Percentiles rank a stretch among this genome's conserved stretches.
Evolutionary conservation across 257 asterid species (phyloP).

Genomic region (Cordia subcordata): DNA sequence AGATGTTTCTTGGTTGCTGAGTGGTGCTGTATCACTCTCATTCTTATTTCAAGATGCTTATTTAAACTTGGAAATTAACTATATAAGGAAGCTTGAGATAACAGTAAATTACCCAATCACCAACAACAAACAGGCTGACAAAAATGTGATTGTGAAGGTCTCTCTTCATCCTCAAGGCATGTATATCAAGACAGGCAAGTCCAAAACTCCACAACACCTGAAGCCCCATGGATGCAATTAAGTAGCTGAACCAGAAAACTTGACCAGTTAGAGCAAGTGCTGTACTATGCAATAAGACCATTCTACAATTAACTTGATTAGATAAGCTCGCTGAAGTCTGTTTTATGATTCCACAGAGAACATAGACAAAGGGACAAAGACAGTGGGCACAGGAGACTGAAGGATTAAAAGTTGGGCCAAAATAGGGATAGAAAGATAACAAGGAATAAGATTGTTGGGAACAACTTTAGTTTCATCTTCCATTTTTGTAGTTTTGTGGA

Average conservation of each 20-base stretch:
- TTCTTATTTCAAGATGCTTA: neutral
- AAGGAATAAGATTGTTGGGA: too few relatives aligned
- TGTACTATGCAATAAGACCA: neutral
- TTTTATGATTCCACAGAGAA: too few relatives aligned
- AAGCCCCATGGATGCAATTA: constrained; percentile 95
- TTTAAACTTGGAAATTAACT: neutral
- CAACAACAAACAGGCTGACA: constrained; percentile 72
- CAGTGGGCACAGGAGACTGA: too few relatives aligned
- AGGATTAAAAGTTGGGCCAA: too few relatives aligned
- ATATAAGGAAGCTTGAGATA: constrained; percentile 14
- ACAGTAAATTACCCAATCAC: constrained; percentile 74
- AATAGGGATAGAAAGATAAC: too few relatives aligned
- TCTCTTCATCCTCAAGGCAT: constrained; percentile 75
- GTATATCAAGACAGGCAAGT: constrained; percentile 75
- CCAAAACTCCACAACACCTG: constrained; percentile 90
- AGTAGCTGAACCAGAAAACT: constrained; percentile 49
- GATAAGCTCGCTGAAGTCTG: too few relatives aligned
- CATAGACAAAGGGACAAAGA: too few relatives aligned
- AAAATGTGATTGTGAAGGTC: constrained; percentile 65
- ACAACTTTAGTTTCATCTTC: too few relatives aligned
- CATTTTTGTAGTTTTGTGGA: too few relatives aligned
- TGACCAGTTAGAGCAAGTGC: neutral
- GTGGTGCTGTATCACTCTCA: neutral
- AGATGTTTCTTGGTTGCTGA: neutral
- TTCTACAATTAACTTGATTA: neutral